Evolutionary conservation across 1,284 basidiomycete genomes (phyloP).

Genomic region (Cryptococcus floricola): DNA sequence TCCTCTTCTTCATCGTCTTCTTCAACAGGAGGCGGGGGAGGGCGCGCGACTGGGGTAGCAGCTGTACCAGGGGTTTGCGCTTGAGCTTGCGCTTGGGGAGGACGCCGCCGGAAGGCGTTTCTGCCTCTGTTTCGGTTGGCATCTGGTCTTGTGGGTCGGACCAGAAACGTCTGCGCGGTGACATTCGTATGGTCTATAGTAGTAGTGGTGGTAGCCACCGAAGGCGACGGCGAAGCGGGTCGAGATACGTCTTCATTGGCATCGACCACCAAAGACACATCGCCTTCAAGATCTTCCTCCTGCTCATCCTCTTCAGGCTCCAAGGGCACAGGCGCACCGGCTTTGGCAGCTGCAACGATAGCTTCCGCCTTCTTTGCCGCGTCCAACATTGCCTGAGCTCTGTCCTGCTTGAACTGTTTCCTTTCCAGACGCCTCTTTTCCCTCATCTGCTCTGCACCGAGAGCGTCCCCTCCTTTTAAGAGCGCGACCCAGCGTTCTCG

Average conservation of each 20-base stretch:
- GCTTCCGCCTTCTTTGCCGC: slow-evolving; percentile 49
- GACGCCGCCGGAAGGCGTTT: slow-evolving; percentile 36
- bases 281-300: slow-evolving; percentile 6
- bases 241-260: neutral
- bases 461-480: slow-evolving; percentile 45
- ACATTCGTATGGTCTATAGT: slow-evolving; percentile 29
- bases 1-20: slow-evolving; percentile 44
- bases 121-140: slow-evolving; percentile 42
- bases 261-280: slow-evolving; percentile 1
- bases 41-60: neutral
- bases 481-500: slow-evolving; percentile 67
- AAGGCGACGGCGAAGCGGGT: slow-evolving; percentile 16
- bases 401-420: slow-evolving; percentile 84
- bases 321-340: neutral
- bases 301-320: neutral
- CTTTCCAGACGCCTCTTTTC: slow-evolving; percentile 78
- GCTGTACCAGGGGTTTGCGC: neutral
- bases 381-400: slow-evolving; percentile 52
- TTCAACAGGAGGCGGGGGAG: slow-evolving; percentile 3
- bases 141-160: slow-evolving; percentile 46
- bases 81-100: slow-evolving; percentile 13
- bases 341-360: slow-evolving; percentile 27
- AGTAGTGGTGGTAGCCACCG: slow-evolving; percentile 6
- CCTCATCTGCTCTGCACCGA: slow-evolving; percentile 69
- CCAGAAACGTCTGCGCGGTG: slow-evolving; percentile 47